Evolutionary conservation across 352 stramenopile species (phyloP), one percentile per base, ranked within the genome.

Genomic region (Elongisporangium senticosum): DNA sequence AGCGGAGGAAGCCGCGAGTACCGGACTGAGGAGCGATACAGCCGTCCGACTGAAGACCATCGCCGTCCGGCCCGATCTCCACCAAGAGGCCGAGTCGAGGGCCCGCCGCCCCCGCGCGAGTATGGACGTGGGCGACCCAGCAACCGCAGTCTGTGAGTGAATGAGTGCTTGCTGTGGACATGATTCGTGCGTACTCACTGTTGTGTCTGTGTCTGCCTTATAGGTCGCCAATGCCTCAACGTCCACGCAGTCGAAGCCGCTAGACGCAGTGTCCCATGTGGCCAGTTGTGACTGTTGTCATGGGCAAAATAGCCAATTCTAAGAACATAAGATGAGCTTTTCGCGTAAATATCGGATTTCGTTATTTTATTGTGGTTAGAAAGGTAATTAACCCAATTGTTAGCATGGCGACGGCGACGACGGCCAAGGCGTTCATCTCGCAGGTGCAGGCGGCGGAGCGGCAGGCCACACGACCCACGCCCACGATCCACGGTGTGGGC

Each of bases 391-490:
- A 43, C 33, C 33, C n/a, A n/a, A n/a, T n/a, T n/a, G n/a, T n/a
- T n/a, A 43, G 11, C 8, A 43, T 43, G 33, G 33, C 33, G 33
- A 17, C 33, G 8, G 33, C 33, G 13, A 43, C 33, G 33, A 91
- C 79, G 1, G 75, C 57, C 50, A 91, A 91, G 59, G 75, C 71
- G 23, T 91, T 89, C 63, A 58, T 77, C 55, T 58, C 47, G 51
- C 82, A 91, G 65, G 67, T 91, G 59, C 69, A 80, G 56, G 55
- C 57, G 7, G 75, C 79, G 21, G 53, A 80, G 63, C 67, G 66
- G 23, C 49, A 57, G 47, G 72, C 74, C 20, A 66, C 60, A 39
- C 67, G 77, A 6, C 49, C 75, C 2, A 83, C 61, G n/a, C 68
- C 71, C 19, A 79, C 62, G 7, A 80, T 90, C 53, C 69, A 75